Base-by-base conservation (phyloP, 2,329 filamentous ascomycete genomes). In the Fusarium succisae region DNA sequence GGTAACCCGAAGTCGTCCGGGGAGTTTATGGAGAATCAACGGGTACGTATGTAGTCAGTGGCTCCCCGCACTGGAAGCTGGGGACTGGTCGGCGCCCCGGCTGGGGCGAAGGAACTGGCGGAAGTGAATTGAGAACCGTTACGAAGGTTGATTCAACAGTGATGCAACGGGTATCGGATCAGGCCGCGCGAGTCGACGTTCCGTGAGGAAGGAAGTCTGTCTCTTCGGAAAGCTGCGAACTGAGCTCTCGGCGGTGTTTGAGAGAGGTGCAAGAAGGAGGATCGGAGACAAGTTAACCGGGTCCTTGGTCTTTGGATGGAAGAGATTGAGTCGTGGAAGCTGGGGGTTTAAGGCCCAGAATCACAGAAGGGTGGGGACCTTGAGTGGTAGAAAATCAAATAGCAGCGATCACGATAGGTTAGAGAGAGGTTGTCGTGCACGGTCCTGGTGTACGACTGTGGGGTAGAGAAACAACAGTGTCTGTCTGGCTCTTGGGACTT, bases 1-100 rank as follows among this genome's bases (percentile, higher is more conserved):
- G 58, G 65, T 73, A 63, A 66, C 69, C 62, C 60, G 71, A 75
- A 66, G 75, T 59, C 56, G 71, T 73, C 59, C 59, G 66, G 71
- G 69, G 66, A 69, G 63, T 53, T 69, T 66, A 77, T 73, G 74
- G 75, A 73, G 73, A 77, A 70, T 60, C 59, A 72, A 74, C 63
- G 66, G 74, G 70, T 78, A 70, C 47, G 67, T 70, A 75, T 76
- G 68, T 67, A 60, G 67, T 77, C 68, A 69, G 74, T 68, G 73
- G 66, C 77, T 78, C 77, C 77, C 77, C 77, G 77, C 77, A 78
- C 68, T 74, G 72, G 59, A 70, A 65, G 70, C 70, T 73, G 70
- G 63, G 68, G 57, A 68, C 70, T 67, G 64, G 69, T 70, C 70
- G 53, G 70, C 70, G 74, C 70, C 74, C 77, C 70, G 62, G 59